These are phyloP conservation scores for Talinum fruticosum DNA, from an alignment of 148 eudicot genomes.

Conservation along the genomic window DNA sequence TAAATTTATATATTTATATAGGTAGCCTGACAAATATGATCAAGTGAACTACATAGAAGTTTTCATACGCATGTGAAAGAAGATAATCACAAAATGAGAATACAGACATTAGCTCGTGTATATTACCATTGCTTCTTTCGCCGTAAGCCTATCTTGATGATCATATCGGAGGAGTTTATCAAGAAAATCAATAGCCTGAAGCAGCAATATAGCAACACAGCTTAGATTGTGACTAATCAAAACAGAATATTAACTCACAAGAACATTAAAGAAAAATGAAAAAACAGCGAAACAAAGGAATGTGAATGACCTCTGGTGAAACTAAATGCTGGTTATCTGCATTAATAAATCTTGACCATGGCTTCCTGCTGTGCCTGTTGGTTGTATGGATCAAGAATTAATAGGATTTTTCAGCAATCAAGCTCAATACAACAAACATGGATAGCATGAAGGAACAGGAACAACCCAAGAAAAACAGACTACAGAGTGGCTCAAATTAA, in stretches of 20 bases:
- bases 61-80: background rate
- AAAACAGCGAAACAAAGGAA: background rate
- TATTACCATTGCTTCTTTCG: conserved; percentile 96
- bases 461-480: background rate
- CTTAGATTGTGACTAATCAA: conserved; percentile 6
- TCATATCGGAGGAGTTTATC: conserved; percentile 97
- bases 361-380: conserved; percentile 91
- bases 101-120: background rate
- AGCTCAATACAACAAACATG: background rate
- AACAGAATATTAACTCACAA: background rate
- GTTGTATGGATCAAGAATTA: background rate
- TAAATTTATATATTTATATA: too few species aligned
- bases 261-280: background rate
- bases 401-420: background rate
- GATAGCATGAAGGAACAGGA: background rate
- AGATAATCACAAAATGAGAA: conserved; percentile 1
- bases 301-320: conserved; percentile 77
- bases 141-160: conserved; percentile 94
- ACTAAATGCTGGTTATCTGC: conserved; percentile 93
- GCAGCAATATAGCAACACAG: background rate
- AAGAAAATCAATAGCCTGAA: conserved; percentile 91
- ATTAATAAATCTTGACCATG: conserved; percentile 91
- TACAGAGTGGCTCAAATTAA: background rate
- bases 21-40: too few species aligned
- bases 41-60: background rate